phyloP scores from a whole-genome alignment of 2,329 filamentous ascomycete genomes.

The Exserohilum rostratum region DNA sequence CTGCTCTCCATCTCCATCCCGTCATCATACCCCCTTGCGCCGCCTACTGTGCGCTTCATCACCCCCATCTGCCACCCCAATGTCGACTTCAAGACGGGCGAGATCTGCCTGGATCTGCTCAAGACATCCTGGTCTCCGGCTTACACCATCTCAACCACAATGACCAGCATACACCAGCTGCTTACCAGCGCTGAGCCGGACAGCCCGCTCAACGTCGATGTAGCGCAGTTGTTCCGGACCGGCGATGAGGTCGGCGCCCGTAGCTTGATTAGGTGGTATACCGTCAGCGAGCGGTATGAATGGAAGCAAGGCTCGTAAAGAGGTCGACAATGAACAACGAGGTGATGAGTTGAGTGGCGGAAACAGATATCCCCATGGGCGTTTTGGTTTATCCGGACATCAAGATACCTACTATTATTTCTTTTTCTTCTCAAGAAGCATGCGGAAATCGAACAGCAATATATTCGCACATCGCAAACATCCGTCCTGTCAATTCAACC shows the following conservation, averaged over 20 bases:
- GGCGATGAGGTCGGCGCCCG: slow-evolving; percentile 73
- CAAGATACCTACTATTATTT: too few species aligned
- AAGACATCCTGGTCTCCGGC: slow-evolving; percentile 79
- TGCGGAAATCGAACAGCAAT: too few species aligned
- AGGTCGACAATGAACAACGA: neutral
- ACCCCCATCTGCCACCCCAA: slow-evolving; percentile 57
- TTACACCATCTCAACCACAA: slow-evolving; percentile 77
- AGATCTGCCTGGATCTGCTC: slow-evolving; percentile 92
- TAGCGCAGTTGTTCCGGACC: slow-evolving; percentile 71
- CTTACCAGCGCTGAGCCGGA: slow-evolving; percentile 72
- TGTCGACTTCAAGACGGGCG: slow-evolving; percentile 67
- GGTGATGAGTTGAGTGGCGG: neutral
- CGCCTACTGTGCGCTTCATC: slow-evolving; percentile 80
- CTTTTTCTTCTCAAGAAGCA: too few species aligned
- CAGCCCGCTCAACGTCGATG: slow-evolving; percentile 78
- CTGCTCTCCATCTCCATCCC: slow-evolving; percentile 79
- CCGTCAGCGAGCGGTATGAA: slow-evolving; percentile 58
- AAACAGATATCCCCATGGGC: too few species aligned
- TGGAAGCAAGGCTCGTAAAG: slow-evolving; percentile 3
- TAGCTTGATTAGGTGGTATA: slow-evolving; percentile 75
- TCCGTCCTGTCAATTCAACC: too few species aligned
- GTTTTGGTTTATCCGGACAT: too few species aligned
- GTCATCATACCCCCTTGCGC: slow-evolving; percentile 74
- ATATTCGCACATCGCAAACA: too few species aligned
- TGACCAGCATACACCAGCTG: slow-evolving; percentile 75